phyloP scores from a whole-genome alignment of 495 filamentous ascomycete genomes.

The Parachaetomium inaequale region DNA sequence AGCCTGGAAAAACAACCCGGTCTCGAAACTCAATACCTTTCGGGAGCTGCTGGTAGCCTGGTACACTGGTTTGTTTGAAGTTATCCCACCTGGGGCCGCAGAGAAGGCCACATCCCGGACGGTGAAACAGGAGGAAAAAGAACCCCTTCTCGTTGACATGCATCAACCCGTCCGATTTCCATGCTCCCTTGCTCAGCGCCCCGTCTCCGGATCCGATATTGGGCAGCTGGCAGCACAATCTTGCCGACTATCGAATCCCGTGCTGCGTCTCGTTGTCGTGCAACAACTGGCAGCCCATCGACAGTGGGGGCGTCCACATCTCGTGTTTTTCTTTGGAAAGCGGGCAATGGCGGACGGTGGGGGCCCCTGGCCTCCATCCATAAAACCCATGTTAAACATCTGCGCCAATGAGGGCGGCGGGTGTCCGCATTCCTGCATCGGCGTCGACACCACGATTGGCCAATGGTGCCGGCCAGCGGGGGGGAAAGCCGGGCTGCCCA shows the following conservation, averaged over 20 bases:
- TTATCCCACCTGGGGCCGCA: background rate
- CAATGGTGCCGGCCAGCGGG: slow-evolving; percentile 16
- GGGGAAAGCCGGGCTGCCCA: slow-evolving; percentile 16
- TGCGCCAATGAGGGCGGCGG: slow-evolving; percentile 19
- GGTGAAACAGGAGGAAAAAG: background rate
- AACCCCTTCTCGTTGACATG: background rate
- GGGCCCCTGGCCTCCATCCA: background rate
- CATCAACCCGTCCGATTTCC: background rate
- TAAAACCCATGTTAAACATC: background rate
- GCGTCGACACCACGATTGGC: slow-evolving; percentile 18
- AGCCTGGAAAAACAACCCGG: too few relatives aligned
- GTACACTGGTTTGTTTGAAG: background rate
- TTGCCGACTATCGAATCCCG: background rate
- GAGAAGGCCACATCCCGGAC: background rate
- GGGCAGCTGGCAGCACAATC: background rate
- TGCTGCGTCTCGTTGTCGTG: background rate
- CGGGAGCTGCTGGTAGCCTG: background rate
- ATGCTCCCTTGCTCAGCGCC: background rate
- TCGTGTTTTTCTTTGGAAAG: slow-evolving; percentile 17
- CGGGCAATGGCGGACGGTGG: slow-evolving; percentile 11
- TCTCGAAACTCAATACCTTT: background rate
- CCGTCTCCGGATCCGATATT: background rate
- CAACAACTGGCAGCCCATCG: background rate
- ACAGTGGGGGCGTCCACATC: background rate
- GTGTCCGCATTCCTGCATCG: slow-evolving; percentile 15